These are phyloP conservation scores for Coriaria nepalensis DNA, from an alignment of 306 rosid genomes.

Conservation along the genomic window DNA sequence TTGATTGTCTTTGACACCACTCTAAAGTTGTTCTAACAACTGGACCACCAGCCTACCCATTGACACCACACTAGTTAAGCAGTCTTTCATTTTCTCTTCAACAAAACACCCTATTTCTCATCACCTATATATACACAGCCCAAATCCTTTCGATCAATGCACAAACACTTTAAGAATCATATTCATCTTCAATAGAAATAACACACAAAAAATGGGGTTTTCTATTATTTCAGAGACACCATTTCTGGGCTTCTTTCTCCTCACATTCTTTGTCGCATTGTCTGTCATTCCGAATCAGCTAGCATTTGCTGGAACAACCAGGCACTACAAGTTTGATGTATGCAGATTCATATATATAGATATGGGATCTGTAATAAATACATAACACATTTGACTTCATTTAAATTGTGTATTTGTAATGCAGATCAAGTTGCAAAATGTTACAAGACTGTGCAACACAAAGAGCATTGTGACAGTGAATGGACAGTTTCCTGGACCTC, in stretches of 20 bases:
- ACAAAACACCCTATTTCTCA: conserved; percentile 11
- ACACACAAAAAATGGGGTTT: too few relatives aligned
- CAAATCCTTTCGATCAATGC: background rate
- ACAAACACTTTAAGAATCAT: background rate
- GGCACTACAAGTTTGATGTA: conserved; percentile 59
- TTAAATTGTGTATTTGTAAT: background rate
- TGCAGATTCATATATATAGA: background rate
- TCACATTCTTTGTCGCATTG: conserved; percentile 11
- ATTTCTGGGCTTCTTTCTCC: conserved; percentile 16
- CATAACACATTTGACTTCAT: background rate
- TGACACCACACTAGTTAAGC: background rate
- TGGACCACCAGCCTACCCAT: conserved; percentile 4
- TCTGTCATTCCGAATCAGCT: conserved; percentile 16
- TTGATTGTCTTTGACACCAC: conserved; percentile 55
- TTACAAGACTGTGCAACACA: conserved; percentile 47
- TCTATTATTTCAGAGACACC: background rate
- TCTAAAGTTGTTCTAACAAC: conserved; percentile 51
- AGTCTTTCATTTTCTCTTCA: conserved; percentile 6
- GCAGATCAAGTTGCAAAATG: conserved; percentile 38
- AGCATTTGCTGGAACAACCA: conserved; percentile 32
- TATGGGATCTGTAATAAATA: too few relatives aligned
- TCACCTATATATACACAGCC: conserved; percentile 18
- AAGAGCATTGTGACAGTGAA: conserved; percentile 56
- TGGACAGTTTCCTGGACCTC: conserved; percentile 68
- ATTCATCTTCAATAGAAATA: background rate